Evolutionary conservation across 805 yeast species (phyloP), one percentile per base, ranked within the genome.

Genomic region (Naumovozyma castellii): DNA sequence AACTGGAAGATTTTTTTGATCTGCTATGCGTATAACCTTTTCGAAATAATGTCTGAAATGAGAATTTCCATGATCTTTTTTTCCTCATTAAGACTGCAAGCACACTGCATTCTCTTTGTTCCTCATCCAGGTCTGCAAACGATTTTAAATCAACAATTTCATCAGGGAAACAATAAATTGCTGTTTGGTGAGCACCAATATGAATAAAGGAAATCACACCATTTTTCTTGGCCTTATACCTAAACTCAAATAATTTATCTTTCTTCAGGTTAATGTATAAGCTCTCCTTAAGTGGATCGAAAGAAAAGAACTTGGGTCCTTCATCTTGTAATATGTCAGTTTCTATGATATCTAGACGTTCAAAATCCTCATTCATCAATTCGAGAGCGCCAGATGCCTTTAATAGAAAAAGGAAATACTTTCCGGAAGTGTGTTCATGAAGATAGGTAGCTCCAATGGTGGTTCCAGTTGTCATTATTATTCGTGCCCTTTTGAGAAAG

Each of bases 381-480:
- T 50, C 50, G 20, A 54, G 29, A 8, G 29, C 36, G 3, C 59
- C 59, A 38, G 43, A 35, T 17, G 44, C 46, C 37, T 50, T 49
- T 6, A 55, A 40, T 1, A 53, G 5, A 19, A 53, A 32, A 5
- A 50, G 25, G 20, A 43, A 53, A 5, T 48, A 46, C 6, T 37
- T 39, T 3, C 33, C 32, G 5, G 42, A 20, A 3, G 47, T 18
- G 2, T 43, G 43, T 25, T 50, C 53, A 34, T 31, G 40, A 37
- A 40, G 47, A 10, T 38, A 17, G 15, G 38, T 25, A 3, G 46
- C 49, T 2, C 45, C 54, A 13, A 46, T 36, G 6, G 34, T 51
- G 30, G 46, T 51, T 3, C 56, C 57, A 2, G 36, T 12, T 6
- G 45, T 43, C 18, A 18, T 25, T 5, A 1, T 9, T 28, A 19